Base-by-base conservation (phyloP, 2,329 filamentous ascomycete species). In the Tothia fuscella region DNA sequence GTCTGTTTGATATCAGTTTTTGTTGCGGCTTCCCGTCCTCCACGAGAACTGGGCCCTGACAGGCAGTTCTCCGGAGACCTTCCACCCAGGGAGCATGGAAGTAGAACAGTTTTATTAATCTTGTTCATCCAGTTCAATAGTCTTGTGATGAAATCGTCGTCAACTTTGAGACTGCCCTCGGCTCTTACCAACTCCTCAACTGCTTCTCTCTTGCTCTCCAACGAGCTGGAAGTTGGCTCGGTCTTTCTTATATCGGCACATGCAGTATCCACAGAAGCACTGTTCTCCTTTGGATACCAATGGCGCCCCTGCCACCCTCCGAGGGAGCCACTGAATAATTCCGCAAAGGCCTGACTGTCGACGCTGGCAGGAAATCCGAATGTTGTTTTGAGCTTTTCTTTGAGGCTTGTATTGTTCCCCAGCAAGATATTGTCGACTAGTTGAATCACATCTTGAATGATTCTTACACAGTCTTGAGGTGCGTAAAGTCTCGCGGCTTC, bases 401-500 rank as follows among this genome's bases (percentile, higher is more conserved):
- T 54, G 38, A 65, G 64, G 9, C 45, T 48, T 1, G 60, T 52
- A 1, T 54, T 57, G 24, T 68, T 67, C 39, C 67, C 60, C 36
- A 71, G 55, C 6, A 77, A 55, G 47, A 80, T 73, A 29, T 67
- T 72, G 51, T 80, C 76, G 3, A 78, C 56, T 9, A 77, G 64
- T 44, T 76, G 63, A 17, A 68, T 70, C 31, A 78, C 57, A 22
- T 73, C 76, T 53, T 82, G 76, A 0, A 76, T 78, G 1, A 70
- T 70, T 1, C 65, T 60, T 25, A 87, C 70, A 54, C 85, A 91
- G 25, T 74, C 70, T 0, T 68, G 62, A 10, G 75, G 73, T 3
- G 61, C 76, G 43, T 70, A 71, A 16, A 69, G 55, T 10, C 72
- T 65, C 42, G 76, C 66, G 0, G 76, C 70, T 52, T 76, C 72